These are phyloP conservation scores for Xylaria grammica DNA, from an alignment of 495 filamentous ascomycete species.

Conservation along the genomic window DNA sequence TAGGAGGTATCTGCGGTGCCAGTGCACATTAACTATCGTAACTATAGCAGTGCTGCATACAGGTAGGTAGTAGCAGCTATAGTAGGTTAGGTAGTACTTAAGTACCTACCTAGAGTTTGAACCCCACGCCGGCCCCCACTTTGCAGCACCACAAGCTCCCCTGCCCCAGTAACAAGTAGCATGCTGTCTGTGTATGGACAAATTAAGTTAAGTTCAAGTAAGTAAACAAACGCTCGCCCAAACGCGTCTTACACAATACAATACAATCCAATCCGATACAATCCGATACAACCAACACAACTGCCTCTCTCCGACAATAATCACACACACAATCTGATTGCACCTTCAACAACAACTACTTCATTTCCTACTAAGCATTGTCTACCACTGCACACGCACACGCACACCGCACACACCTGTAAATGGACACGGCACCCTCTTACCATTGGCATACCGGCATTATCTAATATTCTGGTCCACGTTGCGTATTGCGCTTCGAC, in stretches of 20 bases:
- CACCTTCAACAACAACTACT: background rate
- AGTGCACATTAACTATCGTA: no score
- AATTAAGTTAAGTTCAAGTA: no score
- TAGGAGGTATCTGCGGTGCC: no score
- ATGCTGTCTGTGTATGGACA: no score
- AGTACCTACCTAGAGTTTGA: no score
- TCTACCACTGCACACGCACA: background rate
- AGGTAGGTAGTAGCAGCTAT: no score
- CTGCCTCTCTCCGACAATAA: background rate
- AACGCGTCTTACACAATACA: slow-evolving; percentile 27
- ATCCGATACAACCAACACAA: background rate
- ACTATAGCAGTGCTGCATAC: no score
- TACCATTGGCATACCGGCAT: slow-evolving; percentile 11
- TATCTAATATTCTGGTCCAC: slow-evolving; percentile 26
- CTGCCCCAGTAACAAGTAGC: background rate
- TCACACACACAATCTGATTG: slow-evolving; percentile 3
- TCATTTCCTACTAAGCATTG: background rate
- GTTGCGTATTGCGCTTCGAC: slow-evolving; percentile 25
- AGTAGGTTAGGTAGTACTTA: no score
- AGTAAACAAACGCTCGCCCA: slow-evolving; percentile 29
- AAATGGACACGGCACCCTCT: background rate
- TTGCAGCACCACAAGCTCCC: background rate
- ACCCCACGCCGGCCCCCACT: no score
- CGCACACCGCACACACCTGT: background rate
- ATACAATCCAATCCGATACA: no score